Conservation (phyloP, 331 rosid species). For the Rhamnella rubrinervis region DNA sequence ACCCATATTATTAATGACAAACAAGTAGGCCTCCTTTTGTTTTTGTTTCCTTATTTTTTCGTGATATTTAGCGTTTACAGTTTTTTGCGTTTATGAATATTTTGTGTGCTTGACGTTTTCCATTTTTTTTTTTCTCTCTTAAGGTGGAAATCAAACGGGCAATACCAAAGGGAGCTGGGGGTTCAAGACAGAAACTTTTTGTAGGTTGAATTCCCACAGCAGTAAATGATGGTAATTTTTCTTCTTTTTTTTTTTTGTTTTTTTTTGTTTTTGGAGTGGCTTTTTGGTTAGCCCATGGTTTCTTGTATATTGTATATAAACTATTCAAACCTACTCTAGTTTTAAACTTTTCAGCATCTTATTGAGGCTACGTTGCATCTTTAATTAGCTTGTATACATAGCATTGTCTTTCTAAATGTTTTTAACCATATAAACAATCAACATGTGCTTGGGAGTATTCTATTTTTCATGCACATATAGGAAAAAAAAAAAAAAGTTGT, state of each 20-base stretch:
- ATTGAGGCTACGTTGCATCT: too few species aligned
- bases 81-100: background rate
- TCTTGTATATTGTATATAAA: constrained; percentile 12
- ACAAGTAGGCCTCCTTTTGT: constrained; percentile 51
- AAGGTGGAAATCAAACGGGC: constrained; percentile 99
- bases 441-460: too few species aligned
- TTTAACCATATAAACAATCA: too few species aligned
- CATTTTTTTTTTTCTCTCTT: constrained; percentile 28
- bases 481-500: too few species aligned
- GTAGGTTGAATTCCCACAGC: constrained; percentile 97
- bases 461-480: too few species aligned
- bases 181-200: constrained; percentile 94
- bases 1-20: constrained; percentile 81
- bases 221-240: constrained; percentile 88
- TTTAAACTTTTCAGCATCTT: too few species aligned
- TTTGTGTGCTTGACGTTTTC: background rate
- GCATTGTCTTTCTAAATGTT: too few species aligned
- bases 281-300: background rate
- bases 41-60: background rate
- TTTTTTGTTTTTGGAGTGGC: constrained; percentile 1
- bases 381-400: too few species aligned
- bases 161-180: constrained; percentile 89
- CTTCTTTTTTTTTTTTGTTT: too few species aligned
- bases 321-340: background rate
- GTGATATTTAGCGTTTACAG: constrained; percentile 20